Base-by-base conservation (phyloP, 345 rosid genomes). In the Leavenworthia alabamica region DNA sequence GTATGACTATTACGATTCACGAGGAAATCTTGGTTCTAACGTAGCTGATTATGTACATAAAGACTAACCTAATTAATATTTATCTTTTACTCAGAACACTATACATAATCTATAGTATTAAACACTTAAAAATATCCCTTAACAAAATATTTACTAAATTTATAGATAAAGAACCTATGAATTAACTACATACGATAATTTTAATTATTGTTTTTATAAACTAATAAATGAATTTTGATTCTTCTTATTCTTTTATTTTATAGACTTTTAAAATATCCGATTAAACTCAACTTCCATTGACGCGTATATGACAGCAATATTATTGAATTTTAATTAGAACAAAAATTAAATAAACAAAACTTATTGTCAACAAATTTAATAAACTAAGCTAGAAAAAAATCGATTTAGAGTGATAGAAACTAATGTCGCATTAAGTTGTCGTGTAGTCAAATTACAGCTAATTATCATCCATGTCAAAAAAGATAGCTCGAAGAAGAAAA, bases 391-490 rank as follows among this genome's bases (percentile, higher is more conserved):
- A 17, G 1, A 42, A 16, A 26, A n/a, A 10, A 3, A 11, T 27
- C 40, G 49, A n/a, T 26, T 19, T 35, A 13, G 48, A 26, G 28
- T 32, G 7, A 6, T 23, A 32, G 40, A 35, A 35, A 35, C 40
- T 11, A 44, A 24, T 32, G 1, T 43, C 20, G 8, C 15, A 13
- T 48, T 40, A 39, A 14, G 10, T 3, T 29, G 52, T 22, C 20
- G 5, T 31, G 27, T 41, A 41, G 37, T 59, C 20, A 12, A 58
- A 15, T 14, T 6, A 31, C 15, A 41, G 37, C 52, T 22, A 5
- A 53, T 10, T 15, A 42, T 3, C 36, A 23, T 26, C 35, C 60
- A 60, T 36, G 51, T 70, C 53, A 45, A 70, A 44, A 53, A 27
- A 24, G 27, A 37, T 26, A 26, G 17, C 67, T 8, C 26, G 19